Evolutionary conservation across 768 basidiomycete species (phyloP), one percentile per base, ranked within the genome.

Genomic region (Chalciporus sphaerocephalus): DNA sequence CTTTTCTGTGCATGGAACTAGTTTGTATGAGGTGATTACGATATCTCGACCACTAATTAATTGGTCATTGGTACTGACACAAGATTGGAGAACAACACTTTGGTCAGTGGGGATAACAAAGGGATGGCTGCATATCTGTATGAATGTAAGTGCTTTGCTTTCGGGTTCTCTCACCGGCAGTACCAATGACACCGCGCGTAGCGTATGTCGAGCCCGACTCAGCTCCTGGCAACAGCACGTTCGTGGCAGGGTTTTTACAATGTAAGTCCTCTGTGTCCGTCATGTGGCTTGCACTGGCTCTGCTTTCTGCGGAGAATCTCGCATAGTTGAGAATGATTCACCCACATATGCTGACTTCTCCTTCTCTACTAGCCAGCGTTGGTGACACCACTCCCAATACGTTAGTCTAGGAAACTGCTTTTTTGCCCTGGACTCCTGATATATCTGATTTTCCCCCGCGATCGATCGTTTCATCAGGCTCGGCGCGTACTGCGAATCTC

Each of bases 51-150:
- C 9, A 7, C 30, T 1, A 7, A 13, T 2, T 36, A 9, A 27
- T 0, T n/a, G 15, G 37, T 17, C 17, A 20, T 5, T 1, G 9
- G 7, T 41, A 10, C 35, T 52, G 25, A 55, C 35, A 0, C 12
- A 25, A 15, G 27, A 34, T 5, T 16, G 21, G 51, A 88, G 85
- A 91, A 90, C 59, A 90, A 88, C 51, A 88, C 87, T 1, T 69
- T 89, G n/a, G 76, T 90, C 23, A 88, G 85, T 61, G 66, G 75
- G 3, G 88, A 90, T 64, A 90, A 90, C 69, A 90, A 91, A 61
- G 88, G 88, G 32, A 88, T 90, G 85, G 86, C 87, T 3, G 86
- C 86, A 7, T 83, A 78, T 61, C 60, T 89, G 15, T 91, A 87
- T 49, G 88, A 90, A 73, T 68, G 83, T 84, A 47, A 40, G 74